These are phyloP conservation scores for Ophiocordyceps unilateralis DNA, from an alignment of 2,329 filamentous ascomycete genomes.

Conservation along the genomic window DNA sequence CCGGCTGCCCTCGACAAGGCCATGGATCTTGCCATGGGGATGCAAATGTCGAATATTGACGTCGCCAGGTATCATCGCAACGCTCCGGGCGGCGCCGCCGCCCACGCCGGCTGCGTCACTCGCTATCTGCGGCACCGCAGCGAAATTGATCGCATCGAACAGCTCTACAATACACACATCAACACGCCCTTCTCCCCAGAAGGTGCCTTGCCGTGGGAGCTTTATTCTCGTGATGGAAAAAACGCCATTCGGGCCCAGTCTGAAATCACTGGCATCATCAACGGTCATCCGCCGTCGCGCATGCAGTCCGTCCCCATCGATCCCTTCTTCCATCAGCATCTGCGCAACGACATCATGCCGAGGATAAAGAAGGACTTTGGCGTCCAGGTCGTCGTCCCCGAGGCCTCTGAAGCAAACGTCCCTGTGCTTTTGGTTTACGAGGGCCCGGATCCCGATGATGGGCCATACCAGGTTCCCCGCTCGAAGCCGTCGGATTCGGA, in stretches of 20 bases:
- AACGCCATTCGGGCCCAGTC: slow-evolving; percentile 60
- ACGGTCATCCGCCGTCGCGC: slow-evolving; percentile 55
- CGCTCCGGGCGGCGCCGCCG: slow-evolving; percentile 52
- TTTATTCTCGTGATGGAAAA: slow-evolving; percentile 76
- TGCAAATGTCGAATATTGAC: slow-evolving; percentile 73
- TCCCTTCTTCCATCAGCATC: slow-evolving; percentile 61
- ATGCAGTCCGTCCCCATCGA: slow-evolving; percentile 53
- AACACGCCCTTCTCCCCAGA: slow-evolving; percentile 57
- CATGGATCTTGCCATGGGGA: slow-evolving; percentile 73
- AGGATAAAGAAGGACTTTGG: slow-evolving; percentile 51
- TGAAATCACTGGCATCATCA: slow-evolving; percentile 58
- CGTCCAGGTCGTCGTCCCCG: slow-evolving; percentile 57
- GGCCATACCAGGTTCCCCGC: slow-evolving; percentile 36
- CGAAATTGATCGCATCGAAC: slow-evolving; percentile 70
- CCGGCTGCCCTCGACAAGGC: slow-evolving; percentile 63
- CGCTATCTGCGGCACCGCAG: slow-evolving; percentile 71
- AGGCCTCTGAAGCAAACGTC: slow-evolving; percentile 37
- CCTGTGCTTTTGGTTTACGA: slow-evolving; percentile 62
- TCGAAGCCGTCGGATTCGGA: slow-evolving; percentile 33
- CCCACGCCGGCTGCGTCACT: slow-evolving; percentile 72
- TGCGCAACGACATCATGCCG: slow-evolving; percentile 45
- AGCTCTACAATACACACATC: slow-evolving; percentile 68
- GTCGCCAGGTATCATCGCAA: slow-evolving; percentile 63
- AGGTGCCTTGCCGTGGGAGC: slow-evolving; percentile 64
- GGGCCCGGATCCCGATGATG: slow-evolving; percentile 32